Conservation (phyloP, 2,329 filamentous ascomycete species). For the Fusarium citri region DNA sequence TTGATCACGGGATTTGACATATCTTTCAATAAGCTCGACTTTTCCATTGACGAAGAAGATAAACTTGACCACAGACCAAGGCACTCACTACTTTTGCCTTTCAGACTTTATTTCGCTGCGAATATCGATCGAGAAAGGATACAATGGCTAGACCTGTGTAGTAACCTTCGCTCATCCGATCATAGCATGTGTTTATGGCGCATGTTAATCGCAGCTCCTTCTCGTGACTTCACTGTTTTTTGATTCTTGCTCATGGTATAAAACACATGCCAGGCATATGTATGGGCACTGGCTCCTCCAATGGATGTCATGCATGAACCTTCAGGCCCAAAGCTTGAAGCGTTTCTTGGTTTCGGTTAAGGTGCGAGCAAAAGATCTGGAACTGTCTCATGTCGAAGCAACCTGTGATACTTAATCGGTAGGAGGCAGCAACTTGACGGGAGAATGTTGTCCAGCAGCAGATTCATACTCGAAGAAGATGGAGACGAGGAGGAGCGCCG, state of each 20-base stretch:
- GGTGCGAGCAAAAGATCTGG: not conserved
- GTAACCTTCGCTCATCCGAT: not conserved
- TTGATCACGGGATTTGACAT: not conserved
- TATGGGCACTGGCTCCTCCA: not conserved
- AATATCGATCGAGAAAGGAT: not conserved
- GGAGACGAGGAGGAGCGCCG: not conserved
- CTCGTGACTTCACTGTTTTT: slow-evolving; percentile 18
- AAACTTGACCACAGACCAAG: not conserved
- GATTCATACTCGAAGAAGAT: too few species aligned
- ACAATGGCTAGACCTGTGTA: not conserved
- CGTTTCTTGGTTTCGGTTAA: not conserved
- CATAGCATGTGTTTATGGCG: not conserved
- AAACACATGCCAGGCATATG: not conserved
- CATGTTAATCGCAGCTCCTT: too few species aligned
- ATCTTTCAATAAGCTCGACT: not conserved
- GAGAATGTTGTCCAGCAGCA: too few species aligned
- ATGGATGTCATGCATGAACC: not conserved
- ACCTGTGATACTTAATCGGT: not conserved
- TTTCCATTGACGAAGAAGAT: not conserved
- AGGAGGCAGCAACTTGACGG: not conserved
- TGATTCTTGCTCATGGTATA: slow-evolving; percentile 39
- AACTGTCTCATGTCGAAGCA: not conserved
- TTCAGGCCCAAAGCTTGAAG: not conserved
- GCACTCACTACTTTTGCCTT: not conserved
- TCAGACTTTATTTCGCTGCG: not conserved